Base-by-base conservation (phyloP, 306 rosid genomes). In the Begonia peltatifolia region DNA sequence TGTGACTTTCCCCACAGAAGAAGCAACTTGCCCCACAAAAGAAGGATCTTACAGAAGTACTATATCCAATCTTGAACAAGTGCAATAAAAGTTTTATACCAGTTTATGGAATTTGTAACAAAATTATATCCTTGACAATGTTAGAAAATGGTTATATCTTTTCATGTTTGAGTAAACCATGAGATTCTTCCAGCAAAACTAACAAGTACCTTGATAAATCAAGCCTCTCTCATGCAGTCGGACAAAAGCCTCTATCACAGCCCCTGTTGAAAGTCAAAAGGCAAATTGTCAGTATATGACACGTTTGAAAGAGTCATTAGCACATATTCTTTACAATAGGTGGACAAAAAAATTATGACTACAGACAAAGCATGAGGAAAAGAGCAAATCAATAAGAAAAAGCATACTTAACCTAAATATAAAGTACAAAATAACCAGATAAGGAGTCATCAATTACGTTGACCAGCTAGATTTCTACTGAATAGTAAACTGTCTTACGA, bases 191-290 rank as follows among this genome's bases (percentile, higher is more conserved):
- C n/a, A n/a, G 62, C 57, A 61, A 41, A 63, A 57, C 42, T 41
- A 46, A 55, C 35, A 42, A 36, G 55, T 88, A 89, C 97, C 97
- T 84, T 82, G 97, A 71, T 89, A 84, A 53, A 89, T 82, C 71
- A 89, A 77, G 57, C 93, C 97, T 78, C 83, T 89, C 60, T 89
- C 95, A 41, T 89, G 97, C 63, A 89, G 97, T 72, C 77, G 78
- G 58, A 89, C 84, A 82, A 89, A 89, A 61, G 97, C 95, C 75
- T 89, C 97, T 58, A 82, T 63, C 55, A 89, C 97, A 54, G 97
- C 93, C 68, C 85, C 97, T 89, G 83, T 76, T 70, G 47, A 48
- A 59, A 76, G 74, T 52, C 42, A 53, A 60, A 60, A 66, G 52
- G 36, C 53, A 47, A n/a, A 41, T 64, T 69, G 73, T 74, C 79